Evolutionary conservation across 1,284 basidiomycete genomes (phyloP), one percentile per base, ranked within the genome.

Genomic region (Ceratobasidium sp.): DNA sequence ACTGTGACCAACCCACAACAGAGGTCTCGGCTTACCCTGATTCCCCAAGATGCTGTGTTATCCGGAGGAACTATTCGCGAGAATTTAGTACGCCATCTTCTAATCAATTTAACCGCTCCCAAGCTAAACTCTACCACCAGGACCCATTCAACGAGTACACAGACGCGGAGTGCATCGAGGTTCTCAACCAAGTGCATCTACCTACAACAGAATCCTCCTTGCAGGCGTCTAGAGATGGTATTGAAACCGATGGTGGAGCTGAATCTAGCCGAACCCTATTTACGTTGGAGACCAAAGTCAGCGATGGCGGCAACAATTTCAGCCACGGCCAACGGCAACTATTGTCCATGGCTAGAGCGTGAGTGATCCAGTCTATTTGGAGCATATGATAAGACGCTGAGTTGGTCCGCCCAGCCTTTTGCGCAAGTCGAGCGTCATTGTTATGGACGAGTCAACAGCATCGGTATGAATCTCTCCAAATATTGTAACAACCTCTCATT

Each of bases 101-200:
- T n/a, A n/a, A n/a, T 18, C 23, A 41, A 38, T 11, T n/a, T 38
- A 16, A 57, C 28, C 52, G 23, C 52, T 8, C 6, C 13, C 32
- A 28, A 26, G n/a, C 52, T n/a, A 14, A 5, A n/a, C 35, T 35
- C 43, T 32, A n/a, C n/a, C n/a, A 5, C 41, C 80, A 97, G 2
- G 95, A 98, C 82, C 95, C 94, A 0, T 96, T 95, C 83, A 82
- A 85, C 61, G 93, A 96, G 77, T 90, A 96, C 77, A 87, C 88
- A 0, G 96, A 98, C 76, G 85, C 84, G 14, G 93, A 94, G 82
- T 87, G 82, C n/a, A 30, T 49, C 13, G 91, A 93, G 69, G 89
- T 87, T 0, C 81, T 91, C 5, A 81, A 84, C 70, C 87, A 90
- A 26, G 89, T 91, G 7, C 85, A 91, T 6, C 75, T 80, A 18